A percentile compares a stretch with the other conserved stretches of the same genome.
phyloP scores from a whole-genome alignment of 495 filamentous ascomycete species.

The Stereocaulon alpinum region DNA sequence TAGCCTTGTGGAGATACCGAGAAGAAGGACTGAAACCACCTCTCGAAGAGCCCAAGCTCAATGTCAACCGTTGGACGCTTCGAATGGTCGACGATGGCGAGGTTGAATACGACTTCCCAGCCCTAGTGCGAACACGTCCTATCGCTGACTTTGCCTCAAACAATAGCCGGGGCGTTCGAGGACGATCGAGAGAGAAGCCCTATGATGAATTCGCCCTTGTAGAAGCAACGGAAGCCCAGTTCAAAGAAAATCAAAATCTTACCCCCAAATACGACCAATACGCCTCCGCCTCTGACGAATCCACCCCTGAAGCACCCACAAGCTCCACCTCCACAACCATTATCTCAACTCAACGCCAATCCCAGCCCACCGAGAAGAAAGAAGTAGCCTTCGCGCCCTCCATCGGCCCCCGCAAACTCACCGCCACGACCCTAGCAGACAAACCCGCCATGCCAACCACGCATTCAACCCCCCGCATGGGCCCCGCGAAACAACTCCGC shows the following conservation, averaged over 20 bases:
- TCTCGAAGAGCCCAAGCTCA: slow-evolving; percentile 57
- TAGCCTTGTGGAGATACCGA: slow-evolving; percentile 76
- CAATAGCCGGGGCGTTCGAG: slow-evolving; percentile 63
- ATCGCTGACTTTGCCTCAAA: slow-evolving; percentile 83
- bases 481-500: slow-evolving; percentile 74
- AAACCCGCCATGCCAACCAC: slow-evolving; percentile 45
- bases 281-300: slow-evolving; percentile 34
- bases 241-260: slow-evolving; percentile 61
- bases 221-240: slow-evolving; percentile 65
- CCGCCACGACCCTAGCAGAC: slow-evolving; percentile 53
- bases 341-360: slow-evolving; percentile 21
- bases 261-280: slow-evolving; percentile 63
- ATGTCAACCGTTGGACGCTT: slow-evolving; percentile 85
- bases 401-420: slow-evolving; percentile 37
- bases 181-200: slow-evolving; percentile 65
- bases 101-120: slow-evolving; percentile 90
- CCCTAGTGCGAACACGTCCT: slow-evolving; percentile 65
- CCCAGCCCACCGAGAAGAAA: slow-evolving; percentile 13
- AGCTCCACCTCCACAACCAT: slow-evolving; percentile 33
- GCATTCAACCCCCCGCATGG: slow-evolving; percentile 55
- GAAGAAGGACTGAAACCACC: slow-evolving; percentile 69
- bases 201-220: slow-evolving; percentile 93
- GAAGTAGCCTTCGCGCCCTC: slow-evolving; percentile 49
- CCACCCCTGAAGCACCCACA: slow-evolving; percentile 27
- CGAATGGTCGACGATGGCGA: slow-evolving; percentile 95